Evolutionary conservation across 2,329 filamentous ascomycete genomes (phyloP), one percentile per base, ranked within the genome.

Genomic region (Phaeosphaeriaceae sp.): DNA sequence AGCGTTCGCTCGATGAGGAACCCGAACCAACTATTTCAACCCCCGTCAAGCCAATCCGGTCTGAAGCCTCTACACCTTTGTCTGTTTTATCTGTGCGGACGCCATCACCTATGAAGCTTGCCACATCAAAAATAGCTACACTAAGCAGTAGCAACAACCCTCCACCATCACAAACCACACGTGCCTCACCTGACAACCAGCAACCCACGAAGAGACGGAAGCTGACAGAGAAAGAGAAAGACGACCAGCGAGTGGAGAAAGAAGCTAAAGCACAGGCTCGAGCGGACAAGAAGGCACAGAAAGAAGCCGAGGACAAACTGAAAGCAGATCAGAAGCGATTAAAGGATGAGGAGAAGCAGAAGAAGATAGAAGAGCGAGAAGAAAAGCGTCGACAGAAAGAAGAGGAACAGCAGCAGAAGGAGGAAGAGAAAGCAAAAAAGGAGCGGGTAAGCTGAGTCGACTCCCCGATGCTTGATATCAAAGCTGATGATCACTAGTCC

Each of bases 371-470:
- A 30, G 63, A 75, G 57, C 71, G 67, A 36, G 68, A 74, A 28
- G 74, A 74, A 52, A 73, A 75, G 49, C 73, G 73, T 44, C 68
- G 67, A 12, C 71, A 74, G 9, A 72, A 72, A 42, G 76, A 77
- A n/a, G 74, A 80, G 52, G 75, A 78, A 46, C 78, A 81, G 56
- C 79, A 75, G 33, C 68, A 71, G 50, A 79, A 77, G 46, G 62
- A 67, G 13, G 67, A 72, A 42, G 66, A 73, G 44, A 71, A 70
- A 50, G 58, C 60, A 39, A 69, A 68, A 56, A 75, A 75, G 51
- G 63, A 70, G 45, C 73, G 72, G 48, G 75, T 77, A 66, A 61
- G 74, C 63, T 29, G 16, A 62, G 4, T n/a, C 2, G 13, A 18
- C 6, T 11, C 20, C 16, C 9, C 5, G 6, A 15, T 17, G 50